Evolutionary conservation across 352 stramenopile genomes (phyloP), one percentile per base, ranked within the genome.

Genomic region (Phytophthora palmivora): DNA sequence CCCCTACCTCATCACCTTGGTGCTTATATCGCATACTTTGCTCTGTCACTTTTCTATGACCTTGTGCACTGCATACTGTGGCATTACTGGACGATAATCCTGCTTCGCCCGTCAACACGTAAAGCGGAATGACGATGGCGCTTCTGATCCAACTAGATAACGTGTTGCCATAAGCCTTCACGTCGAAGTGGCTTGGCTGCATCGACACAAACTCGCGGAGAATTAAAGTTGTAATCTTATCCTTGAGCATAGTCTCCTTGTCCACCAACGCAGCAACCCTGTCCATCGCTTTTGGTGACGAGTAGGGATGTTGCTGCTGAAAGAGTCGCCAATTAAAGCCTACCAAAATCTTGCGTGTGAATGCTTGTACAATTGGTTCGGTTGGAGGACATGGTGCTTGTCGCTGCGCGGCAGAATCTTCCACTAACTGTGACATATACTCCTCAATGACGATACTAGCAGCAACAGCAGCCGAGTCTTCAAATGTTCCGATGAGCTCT

Each of bases 401-500:
- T 36, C 68, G 60, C 15, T 67, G 33, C 22, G 70, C 16, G 12
- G 30, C 33, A 26, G 69, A 14, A 51, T 87, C 70, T 37, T 80
- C 47, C 0, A 90, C 59, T 9, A 94, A 28, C 47, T 95, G 87
- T 38, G 70, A 45, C 60, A 85, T 76, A 60, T 90, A 94, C 53
- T 95, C 87, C 32, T 95, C 83, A 34, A 89, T 70, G 11, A 94
- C 75, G 43, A 95, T 89, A n/a, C 78, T 77, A 12, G 71, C 52
- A 0, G 84, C 84, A 28, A 92, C 56, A 6, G 87, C 85, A 16
- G 87, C 85, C 7, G 85, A 87, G 45, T 92, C 72, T 32, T 96
- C 85, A 38, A 96, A 76, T n/a, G 72, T 84, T 4, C 87, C 87
- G n/a, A 94, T 66, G 26, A 96, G 74, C 54, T 94, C 87, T 1